Conservation (phyloP, 768 basidiomycete species). For the Hericium erinaceus region DNA sequence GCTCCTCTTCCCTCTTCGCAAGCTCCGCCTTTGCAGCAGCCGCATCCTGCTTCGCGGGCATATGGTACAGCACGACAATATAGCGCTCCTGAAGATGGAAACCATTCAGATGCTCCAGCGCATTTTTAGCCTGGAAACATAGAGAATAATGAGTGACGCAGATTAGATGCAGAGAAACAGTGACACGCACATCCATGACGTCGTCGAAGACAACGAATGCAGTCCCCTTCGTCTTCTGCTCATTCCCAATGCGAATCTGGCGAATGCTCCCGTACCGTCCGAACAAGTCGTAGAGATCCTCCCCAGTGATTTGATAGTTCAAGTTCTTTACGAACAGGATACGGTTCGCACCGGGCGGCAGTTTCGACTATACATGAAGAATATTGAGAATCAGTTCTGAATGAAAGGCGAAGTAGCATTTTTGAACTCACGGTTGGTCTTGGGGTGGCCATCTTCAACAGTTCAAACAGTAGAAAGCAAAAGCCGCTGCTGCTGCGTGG, state of each 20-base stretch:
- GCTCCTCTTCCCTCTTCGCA: slow-evolving; percentile 83
- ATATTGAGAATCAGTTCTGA: no score
- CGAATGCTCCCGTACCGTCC: slow-evolving; percentile 95
- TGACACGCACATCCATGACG: slow-evolving; percentile 77
- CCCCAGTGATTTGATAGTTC: slow-evolving; percentile 86
- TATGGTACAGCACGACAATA: slow-evolving; percentile 96
- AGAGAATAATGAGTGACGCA: slow-evolving; percentile 8
- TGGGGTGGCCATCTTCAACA: slow-evolving; percentile 46
- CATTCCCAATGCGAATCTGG: slow-evolving; percentile 89
- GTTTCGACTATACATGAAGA: no score
- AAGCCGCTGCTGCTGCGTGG: not conserved
- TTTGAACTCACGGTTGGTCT: slow-evolving; percentile 59
- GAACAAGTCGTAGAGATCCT: slow-evolving; percentile 94
- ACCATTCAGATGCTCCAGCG: slow-evolving; percentile 92
- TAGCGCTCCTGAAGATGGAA: slow-evolving; percentile 98
- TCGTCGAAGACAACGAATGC: slow-evolving; percentile 96
- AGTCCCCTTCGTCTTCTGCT: slow-evolving; percentile 88
- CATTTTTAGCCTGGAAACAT: slow-evolving; percentile 76
- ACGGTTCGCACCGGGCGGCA: slow-evolving; percentile 87
- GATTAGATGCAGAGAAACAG: not conserved
- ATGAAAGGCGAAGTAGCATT: no score
- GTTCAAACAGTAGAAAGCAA: not conserved
- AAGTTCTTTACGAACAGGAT: slow-evolving; percentile 92
- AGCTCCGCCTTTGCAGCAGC: slow-evolving; percentile 90
- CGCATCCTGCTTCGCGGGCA: slow-evolving; percentile 95